Evolutionary conservation across 495 filamentous ascomycete genomes (phyloP).

Genomic region (Hyaloscypha hepaticicola): DNA sequence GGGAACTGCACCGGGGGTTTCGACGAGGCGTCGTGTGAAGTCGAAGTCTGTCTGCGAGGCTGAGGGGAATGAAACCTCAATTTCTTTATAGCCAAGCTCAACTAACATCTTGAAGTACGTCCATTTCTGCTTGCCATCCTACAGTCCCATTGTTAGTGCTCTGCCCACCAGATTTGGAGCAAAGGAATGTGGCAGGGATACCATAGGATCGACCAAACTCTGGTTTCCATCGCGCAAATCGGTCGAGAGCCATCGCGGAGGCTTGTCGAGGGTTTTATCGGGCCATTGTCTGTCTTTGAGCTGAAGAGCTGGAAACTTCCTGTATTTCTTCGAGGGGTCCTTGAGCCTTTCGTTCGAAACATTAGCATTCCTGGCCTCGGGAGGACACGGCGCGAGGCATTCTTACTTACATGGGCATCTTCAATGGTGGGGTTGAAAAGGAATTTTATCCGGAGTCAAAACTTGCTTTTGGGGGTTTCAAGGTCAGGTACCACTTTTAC

Average conservation of each 20-base stretch:
- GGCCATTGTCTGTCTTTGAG: slow-evolving; percentile 94
- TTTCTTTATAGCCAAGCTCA: slow-evolving; percentile 95
- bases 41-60: slow-evolving; percentile 94
- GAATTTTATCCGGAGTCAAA: not conserved
- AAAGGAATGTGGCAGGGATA: slow-evolving; percentile 34
- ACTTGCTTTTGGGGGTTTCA: slow-evolving; percentile 15
- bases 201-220: slow-evolving; percentile 86
- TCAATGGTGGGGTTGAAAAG: slow-evolving; percentile 26
- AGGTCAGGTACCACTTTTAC: not conserved
- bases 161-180: not conserved
- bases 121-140: slow-evolving; percentile 95
- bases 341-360: slow-evolving; percentile 67
- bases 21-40: slow-evolving; percentile 84
- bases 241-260: slow-evolving; percentile 83
- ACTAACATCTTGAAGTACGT: slow-evolving; percentile 92
- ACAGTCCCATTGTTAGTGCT: slow-evolving; percentile 15
- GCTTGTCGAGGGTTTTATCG: slow-evolving; percentile 69
- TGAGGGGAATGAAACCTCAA: slow-evolving; percentile 95
- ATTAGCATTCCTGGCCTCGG: not conserved
- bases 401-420: slow-evolving; percentile 31
- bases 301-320: slow-evolving; percentile 67
- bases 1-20: slow-evolving; percentile 81
- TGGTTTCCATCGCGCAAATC: slow-evolving; percentile 90
- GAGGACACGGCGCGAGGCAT: not conserved
- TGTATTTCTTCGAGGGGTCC: slow-evolving; percentile 92